A percentile compares a stretch with the other conserved stretches of the same genome.
Evolutionary conservation across 805 yeast species (phyloP).

Genomic region (Teunomyces funiuensis): DNA sequence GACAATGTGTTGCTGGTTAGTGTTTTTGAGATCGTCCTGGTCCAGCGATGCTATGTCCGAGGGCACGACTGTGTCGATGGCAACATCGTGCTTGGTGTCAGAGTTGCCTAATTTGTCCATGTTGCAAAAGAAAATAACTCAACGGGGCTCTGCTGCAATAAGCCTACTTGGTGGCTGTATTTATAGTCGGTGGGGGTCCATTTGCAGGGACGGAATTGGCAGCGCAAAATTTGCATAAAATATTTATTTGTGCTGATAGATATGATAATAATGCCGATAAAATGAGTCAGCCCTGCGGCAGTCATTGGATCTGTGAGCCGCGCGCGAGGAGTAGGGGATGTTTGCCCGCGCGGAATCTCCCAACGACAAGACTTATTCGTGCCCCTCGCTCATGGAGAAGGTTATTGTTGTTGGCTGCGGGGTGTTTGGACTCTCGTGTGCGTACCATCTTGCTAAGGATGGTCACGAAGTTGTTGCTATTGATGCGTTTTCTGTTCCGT

Average conservation of each 20-base stretch:
- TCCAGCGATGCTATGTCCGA: slow-evolving; percentile 1
- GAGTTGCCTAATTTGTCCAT: background rate
- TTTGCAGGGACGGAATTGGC: no score
- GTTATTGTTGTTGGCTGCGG: slow-evolving; percentile 1
- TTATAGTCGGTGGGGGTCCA: no score
- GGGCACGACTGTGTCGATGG: background rate
- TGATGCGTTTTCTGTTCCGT: slow-evolving; percentile 1
- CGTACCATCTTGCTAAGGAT: background rate
- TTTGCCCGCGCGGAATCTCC: no score
- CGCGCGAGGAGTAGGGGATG: no score
- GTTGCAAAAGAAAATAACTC: no score
- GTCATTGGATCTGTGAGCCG: background rate
- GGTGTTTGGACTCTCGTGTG: background rate
- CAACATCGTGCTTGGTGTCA: background rate
- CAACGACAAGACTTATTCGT: no score
- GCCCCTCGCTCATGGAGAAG: background rate
- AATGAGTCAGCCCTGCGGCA: slow-evolving; percentile 6
- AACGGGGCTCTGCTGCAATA: no score
- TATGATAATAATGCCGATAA: background rate
- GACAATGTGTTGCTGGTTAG: background rate
- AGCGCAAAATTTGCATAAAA: no score
- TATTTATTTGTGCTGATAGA: no score
- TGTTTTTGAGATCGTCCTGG: background rate
- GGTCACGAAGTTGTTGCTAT: slow-evolving; percentile 1
- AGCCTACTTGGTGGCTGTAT: no score